phyloP scores from a whole-genome alignment of 345 rosid genomes.

The Corchorus capsularis region DNA sequence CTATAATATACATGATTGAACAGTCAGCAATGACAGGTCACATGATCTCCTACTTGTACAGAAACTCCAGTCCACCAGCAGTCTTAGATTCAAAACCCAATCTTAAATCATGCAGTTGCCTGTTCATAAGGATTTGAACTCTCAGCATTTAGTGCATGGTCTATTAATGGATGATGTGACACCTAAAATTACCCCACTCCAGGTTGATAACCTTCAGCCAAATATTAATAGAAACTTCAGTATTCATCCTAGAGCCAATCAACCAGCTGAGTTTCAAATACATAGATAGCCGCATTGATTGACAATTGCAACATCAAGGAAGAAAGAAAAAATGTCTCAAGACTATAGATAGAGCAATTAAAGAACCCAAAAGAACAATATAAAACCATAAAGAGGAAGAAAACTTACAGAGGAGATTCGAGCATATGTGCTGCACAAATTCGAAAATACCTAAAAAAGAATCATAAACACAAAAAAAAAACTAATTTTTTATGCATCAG shows the following conservation, averaged over 20 bases:
- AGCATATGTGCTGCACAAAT: no score
- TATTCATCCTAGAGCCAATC: background rate
- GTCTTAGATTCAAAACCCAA: constrained; percentile 77
- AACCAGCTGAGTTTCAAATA: constrained; percentile 4
- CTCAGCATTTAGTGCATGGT: constrained; percentile 69
- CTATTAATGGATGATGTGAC: constrained; percentile 83
- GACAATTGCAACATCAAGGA: background rate
- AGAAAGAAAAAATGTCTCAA: background rate
- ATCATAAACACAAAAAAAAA: no score
- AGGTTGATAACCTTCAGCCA: constrained; percentile 77
- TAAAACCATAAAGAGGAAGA: no score
- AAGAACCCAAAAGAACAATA: background rate
- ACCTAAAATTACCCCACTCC: constrained; percentile 97
- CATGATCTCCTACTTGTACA: constrained; percentile 64
- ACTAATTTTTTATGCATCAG: no score
- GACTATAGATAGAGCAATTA: background rate
- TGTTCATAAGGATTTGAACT: constrained; percentile 95
- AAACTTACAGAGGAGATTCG: no score
- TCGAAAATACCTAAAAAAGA: no score
- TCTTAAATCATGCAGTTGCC: constrained; percentile 39
- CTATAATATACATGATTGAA: background rate
- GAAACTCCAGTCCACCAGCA: constrained; percentile 91
- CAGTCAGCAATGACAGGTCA: background rate
- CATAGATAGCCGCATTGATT: background rate
- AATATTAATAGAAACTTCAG: constrained; percentile 2